Conservation (phyloP, 163 green algal genomes). For the Smithsoniella earleae region DNA sequence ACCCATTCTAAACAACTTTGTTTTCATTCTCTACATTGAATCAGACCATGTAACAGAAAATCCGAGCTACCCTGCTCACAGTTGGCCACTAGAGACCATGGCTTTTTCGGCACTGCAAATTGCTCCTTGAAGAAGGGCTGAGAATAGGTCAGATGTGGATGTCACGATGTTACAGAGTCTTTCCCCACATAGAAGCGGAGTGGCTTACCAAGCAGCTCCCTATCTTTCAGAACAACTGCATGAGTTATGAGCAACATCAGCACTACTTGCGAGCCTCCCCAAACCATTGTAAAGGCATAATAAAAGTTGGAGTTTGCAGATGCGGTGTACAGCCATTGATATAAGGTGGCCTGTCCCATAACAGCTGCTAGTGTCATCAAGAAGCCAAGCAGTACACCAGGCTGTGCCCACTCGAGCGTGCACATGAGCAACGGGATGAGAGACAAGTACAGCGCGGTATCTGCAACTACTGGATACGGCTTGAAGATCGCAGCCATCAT, state of each 20-base stretch:
- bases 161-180: too few relatives aligned
- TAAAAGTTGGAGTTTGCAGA: conserved; percentile 75
- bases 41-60: too few relatives aligned
- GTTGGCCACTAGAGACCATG: too few relatives aligned
- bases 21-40: too few relatives aligned
- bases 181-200: not conserved
- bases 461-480: conserved; percentile 58
- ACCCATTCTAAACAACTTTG: too few relatives aligned
- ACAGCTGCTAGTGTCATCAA: conserved; percentile 42
- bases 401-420: not conserved
- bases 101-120: too few relatives aligned
- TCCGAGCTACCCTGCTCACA: too few relatives aligned
- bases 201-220: not conserved
- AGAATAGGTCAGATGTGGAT: too few relatives aligned
- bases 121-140: too few relatives aligned
- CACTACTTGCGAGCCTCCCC: conserved; percentile 51
- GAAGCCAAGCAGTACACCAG: conserved; percentile 13
- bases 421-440: conserved; percentile 9
- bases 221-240: not conserved
- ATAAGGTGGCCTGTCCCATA: conserved; percentile 53
- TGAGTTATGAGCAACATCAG: conserved; percentile 30
- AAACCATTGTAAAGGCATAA: conserved; percentile 66
- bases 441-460: conserved; percentile 51
- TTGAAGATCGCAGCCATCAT: conserved; percentile 50
- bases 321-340: conserved; percentile 58